These are phyloP conservation scores for Aspergillus transmontanensis DNA, from an alignment of 2,329 filamentous ascomycete species.

Conservation along the genomic window DNA sequence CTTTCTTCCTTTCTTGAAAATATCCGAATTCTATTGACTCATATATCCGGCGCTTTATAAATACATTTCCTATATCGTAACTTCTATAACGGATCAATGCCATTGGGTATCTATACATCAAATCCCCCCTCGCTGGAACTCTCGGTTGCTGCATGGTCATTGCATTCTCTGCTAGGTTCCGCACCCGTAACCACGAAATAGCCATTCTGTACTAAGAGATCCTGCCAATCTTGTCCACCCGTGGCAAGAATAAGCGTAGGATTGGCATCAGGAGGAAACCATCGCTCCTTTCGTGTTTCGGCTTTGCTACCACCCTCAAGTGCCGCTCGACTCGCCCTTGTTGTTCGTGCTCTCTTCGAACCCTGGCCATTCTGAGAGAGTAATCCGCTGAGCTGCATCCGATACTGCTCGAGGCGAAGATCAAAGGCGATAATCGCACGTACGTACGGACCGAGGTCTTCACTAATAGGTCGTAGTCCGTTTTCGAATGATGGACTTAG, in stretches of 20 bases:
- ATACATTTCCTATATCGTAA: neutral
- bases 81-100: neutral
- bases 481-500: constrained; percentile 74
- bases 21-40: neutral
- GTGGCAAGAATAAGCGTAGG: constrained; percentile 67
- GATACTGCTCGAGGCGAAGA: constrained; percentile 67
- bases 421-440: constrained; percentile 82
- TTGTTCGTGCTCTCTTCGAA: constrained; percentile 67
- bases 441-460: constrained; percentile 89
- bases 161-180: constrained; percentile 19
- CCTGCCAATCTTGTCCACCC: constrained; percentile 50
- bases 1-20: neutral
- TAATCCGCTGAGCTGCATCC: constrained; percentile 63
- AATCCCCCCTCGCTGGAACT: constrained; percentile 22
- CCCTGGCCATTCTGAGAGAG: constrained; percentile 59
- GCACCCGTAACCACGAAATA: constrained; percentile 31
- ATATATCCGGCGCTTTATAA: neutral
- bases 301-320: constrained; percentile 72
- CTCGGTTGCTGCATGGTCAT: constrained; percentile 21
- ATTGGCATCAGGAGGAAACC: constrained; percentile 68
- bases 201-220: constrained; percentile 34
- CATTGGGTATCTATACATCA: constrained; percentile 8
- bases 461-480: constrained; percentile 63
- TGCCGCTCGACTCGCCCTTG: constrained; percentile 73
- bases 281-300: constrained; percentile 69